These are phyloP conservation scores for Dioscorea cayenensis DNA, from an alignment of 116 monocot species.

Conservation along the genomic window DNA sequence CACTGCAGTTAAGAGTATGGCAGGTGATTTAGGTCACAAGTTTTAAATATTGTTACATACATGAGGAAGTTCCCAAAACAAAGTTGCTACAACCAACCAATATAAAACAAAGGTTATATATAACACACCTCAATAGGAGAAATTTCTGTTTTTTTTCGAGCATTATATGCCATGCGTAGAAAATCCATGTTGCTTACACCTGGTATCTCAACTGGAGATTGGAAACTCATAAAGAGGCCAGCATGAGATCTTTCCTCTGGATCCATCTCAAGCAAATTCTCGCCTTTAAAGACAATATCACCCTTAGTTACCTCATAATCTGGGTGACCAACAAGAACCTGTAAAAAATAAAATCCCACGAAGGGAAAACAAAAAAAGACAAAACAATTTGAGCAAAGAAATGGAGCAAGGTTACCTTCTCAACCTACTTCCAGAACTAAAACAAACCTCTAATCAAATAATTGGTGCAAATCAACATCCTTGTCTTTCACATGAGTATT, in stretches of 20 bases:
- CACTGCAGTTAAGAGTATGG: not conserved
- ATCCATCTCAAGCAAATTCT: slow-evolving; percentile 80
- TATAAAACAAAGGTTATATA: not conserved
- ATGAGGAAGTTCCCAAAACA: not conserved
- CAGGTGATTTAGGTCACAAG: not conserved
- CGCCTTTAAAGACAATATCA: slow-evolving; percentile 76
- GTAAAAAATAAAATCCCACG: slow-evolving; percentile 9
- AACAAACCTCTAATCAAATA: not conserved
- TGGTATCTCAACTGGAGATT: slow-evolving; percentile 94
- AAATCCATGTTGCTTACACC: slow-evolving; percentile 98
- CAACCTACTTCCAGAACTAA: not conserved
- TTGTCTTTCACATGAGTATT: not conserved
- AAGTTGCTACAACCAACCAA: not conserved
- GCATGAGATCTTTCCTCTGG: slow-evolving; percentile 97
- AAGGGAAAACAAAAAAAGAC: not conserved
- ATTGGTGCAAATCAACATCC: not conserved
- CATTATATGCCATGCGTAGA: slow-evolving; percentile 87
- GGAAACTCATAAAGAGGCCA: slow-evolving; percentile 96
- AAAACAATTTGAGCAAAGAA: not conserved
- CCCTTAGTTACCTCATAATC: slow-evolving; percentile 96
- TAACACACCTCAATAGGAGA: slow-evolving; percentile 76
- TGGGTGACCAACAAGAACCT: slow-evolving; percentile 99
- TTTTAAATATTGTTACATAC: not conserved
- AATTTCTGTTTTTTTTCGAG: slow-evolving; percentile 61
- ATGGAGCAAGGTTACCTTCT: not conserved